Conservation (phyloP, 1,139 yeast species). For the Kodamaea alishanica region DNA sequence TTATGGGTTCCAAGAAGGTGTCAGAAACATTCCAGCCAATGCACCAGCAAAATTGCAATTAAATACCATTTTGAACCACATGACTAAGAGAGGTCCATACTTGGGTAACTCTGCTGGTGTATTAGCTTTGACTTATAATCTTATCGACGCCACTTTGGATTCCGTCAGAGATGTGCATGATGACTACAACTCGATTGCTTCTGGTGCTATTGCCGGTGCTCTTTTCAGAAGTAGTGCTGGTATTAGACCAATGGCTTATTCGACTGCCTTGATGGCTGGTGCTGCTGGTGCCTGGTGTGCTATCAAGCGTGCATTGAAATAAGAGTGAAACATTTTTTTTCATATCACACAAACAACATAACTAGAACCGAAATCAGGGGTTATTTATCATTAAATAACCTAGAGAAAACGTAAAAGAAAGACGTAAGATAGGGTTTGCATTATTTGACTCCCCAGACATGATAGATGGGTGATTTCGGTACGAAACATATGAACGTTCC, state of each 20-base stretch:
- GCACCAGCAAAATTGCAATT: conserved; percentile 76
- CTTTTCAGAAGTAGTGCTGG: conserved; percentile 85
- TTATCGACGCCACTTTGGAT: conserved; percentile 78
- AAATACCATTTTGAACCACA: conserved; percentile 85
- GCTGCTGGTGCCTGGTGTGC: conserved; percentile 96
- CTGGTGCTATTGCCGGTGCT: conserved; percentile 94
- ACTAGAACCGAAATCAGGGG: no score
- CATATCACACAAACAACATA: background rate
- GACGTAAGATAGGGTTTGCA: no score
- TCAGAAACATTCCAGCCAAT: conserved; percentile 66
- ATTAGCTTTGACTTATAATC: conserved; percentile 81
- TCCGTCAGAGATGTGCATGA: conserved; percentile 85
- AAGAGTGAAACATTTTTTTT: conserved; percentile 1
- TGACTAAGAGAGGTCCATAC: conserved; percentile 94
- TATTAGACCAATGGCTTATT: conserved; percentile 78
- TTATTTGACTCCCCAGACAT: no score
- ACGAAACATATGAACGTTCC: no score
- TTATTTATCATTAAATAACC: no score
- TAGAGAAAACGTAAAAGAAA: no score
- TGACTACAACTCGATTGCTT: conserved; percentile 72
- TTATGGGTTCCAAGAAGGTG: conserved; percentile 83
- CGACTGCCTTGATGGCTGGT: conserved; percentile 80
- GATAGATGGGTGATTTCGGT: no score
- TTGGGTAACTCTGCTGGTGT: conserved; percentile 95
- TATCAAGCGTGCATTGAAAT: conserved; percentile 49